These are phyloP conservation scores for Backusella circina DNA, from an alignment of 192 early-diverging fungal genomes.

Conservation along the genomic window DNA sequence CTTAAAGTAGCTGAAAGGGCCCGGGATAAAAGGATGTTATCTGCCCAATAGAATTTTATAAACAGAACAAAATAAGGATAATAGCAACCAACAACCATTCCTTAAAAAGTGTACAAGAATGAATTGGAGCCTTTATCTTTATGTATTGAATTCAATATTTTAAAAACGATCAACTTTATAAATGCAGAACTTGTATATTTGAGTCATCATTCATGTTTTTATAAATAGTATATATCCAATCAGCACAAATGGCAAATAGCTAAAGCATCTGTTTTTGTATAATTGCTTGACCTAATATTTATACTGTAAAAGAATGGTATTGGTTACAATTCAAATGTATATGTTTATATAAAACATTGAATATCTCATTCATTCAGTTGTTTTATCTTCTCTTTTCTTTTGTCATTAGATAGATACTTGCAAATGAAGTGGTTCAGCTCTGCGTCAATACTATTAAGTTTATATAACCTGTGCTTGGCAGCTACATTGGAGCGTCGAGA, in stretches of 20 bases:
- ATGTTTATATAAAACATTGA: background rate
- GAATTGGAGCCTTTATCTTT: background rate
- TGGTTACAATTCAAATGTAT: background rate
- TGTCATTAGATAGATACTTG: background rate
- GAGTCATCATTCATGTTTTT: background rate
- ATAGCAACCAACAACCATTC: background rate
- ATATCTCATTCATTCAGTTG: background rate
- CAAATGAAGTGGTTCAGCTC: background rate
- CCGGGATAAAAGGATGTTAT: background rate
- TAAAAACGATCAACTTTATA: background rate
- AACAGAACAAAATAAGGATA: background rate
- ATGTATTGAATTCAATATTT: background rate
- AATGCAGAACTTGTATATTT: background rate
- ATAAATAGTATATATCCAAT: background rate
- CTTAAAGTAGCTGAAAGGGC: background rate
- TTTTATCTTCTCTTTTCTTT: background rate
- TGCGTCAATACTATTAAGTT: background rate
- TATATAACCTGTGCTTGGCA: background rate
- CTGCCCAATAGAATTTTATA: background rate
- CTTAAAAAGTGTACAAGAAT: background rate
- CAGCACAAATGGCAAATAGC: background rate
- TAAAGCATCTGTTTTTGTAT: no score
- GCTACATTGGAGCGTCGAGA: background rate
- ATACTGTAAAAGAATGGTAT: background rate
- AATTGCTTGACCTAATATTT: background rate